Conservation (phyloP, 2,329 filamentous ascomycete genomes). For the Hymenoscyphus fructigenus region DNA sequence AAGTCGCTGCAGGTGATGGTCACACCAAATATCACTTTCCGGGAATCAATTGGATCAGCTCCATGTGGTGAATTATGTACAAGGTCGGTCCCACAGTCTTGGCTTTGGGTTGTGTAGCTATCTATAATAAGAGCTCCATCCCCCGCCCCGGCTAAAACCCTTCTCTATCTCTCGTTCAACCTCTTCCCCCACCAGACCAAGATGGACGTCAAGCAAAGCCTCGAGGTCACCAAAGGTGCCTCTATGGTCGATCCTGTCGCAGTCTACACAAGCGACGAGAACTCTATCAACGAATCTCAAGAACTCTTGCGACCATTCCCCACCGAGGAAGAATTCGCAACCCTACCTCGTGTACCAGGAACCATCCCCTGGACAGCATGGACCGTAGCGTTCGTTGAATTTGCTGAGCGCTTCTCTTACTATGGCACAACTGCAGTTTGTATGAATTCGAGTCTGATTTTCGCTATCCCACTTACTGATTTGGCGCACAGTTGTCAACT, state of each 20-base stretch:
- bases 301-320: constrained; percentile 37
- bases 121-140: background rate
- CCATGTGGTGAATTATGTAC: constrained; percentile 1
- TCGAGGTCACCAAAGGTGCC: constrained; percentile 16
- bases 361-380: constrained; percentile 27
- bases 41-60: background rate
- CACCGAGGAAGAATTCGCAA: constrained; percentile 59
- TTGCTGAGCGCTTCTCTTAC: constrained; percentile 64
- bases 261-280: background rate
- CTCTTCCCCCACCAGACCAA: background rate
- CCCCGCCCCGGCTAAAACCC: background rate
- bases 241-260: constrained; percentile 14
- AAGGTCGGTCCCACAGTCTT: background rate
- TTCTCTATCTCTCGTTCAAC: background rate
- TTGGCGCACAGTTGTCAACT: constrained; percentile 45
- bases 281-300: constrained; percentile 14
- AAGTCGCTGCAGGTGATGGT: background rate
- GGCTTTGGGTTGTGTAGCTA: constrained; percentile 1
- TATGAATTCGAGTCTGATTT: constrained; percentile 36
- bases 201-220: constrained; percentile 20
- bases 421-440: constrained; percentile 62
- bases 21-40: background rate
- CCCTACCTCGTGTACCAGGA: constrained; percentile 60
- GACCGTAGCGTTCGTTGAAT: constrained; percentile 60
- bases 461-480: background rate